phyloP scores from a whole-genome alignment of 225 moss, liverwort and hornwort genomes.

The Takakia lepidozioides region DNA sequence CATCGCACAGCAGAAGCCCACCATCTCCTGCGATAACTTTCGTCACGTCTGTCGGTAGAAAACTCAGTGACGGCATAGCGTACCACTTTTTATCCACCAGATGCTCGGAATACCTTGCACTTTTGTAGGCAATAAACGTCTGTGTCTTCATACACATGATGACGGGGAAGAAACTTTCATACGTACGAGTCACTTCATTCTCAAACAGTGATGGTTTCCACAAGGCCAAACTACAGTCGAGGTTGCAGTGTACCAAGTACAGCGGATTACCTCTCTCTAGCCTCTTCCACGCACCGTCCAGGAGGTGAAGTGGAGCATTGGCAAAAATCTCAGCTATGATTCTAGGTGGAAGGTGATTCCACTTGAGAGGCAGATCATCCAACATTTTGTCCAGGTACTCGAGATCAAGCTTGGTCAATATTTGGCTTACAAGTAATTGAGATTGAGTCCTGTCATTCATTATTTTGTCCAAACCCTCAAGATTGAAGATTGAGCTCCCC shows the following conservation, averaged over 20 bases:
- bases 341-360: conserved; percentile 37
- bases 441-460: too few species aligned
- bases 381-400: conserved; percentile 25
- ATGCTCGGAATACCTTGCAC: conserved; percentile 21
- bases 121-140: conserved; percentile 19
- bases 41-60: conserved; percentile 15
- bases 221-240: conserved; percentile 19
- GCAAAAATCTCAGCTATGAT: conserved; percentile 29
- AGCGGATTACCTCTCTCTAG: conserved; percentile 14
- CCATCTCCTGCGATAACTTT: conserved; percentile 20
- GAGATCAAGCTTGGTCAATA: conserved; percentile 18
- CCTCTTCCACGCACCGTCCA: conserved; percentile 25
- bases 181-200: conserved; percentile 14
- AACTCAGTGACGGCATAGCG: conserved; percentile 25
- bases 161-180: conserved; percentile 27
- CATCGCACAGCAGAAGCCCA: conserved; percentile 28
- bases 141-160: conserved; percentile 34
- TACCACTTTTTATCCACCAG: conserved; percentile 27
- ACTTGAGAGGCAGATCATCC: conserved; percentile 18
- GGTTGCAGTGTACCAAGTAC: conserved; percentile 21
- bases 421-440: too few species aligned
- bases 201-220: conserved; percentile 40
- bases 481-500: too few species aligned
- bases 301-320: conserved; percentile 17
- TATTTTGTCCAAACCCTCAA: too few species aligned